Evolutionary conservation across 257 asterid genomes (phyloP).

Genomic region (Nemophila menziesii): DNA sequence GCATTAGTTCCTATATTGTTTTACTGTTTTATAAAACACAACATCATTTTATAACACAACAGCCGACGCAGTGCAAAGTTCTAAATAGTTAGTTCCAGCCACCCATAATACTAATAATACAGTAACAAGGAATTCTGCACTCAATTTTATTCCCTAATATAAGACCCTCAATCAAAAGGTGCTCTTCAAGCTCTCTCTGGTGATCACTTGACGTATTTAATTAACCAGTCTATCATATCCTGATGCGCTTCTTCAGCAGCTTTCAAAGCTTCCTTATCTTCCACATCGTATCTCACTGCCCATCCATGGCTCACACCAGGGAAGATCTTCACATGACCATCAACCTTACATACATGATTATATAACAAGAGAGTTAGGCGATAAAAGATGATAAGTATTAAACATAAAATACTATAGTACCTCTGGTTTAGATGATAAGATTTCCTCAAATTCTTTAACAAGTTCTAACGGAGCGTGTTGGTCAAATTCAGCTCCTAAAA

Average conservation of each 20-base stretch:
- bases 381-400: too few species aligned
- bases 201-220: constrained; percentile 27
- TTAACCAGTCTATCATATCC: constrained; percentile 38
- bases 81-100: too few species aligned
- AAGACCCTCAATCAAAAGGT: not conserved
- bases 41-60: too few species aligned
- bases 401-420: constrained; percentile 12
- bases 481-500: constrained; percentile 59
- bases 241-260: constrained; percentile 43
- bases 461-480: constrained; percentile 35
- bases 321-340: constrained; percentile 33
- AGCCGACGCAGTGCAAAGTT: too few species aligned
- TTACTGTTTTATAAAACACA: too few species aligned
- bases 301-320: constrained; percentile 46
- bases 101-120: too few species aligned
- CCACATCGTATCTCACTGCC: constrained; percentile 43
- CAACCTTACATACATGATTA: constrained; percentile 21
- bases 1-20: too few species aligned
- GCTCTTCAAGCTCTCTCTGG: not conserved
- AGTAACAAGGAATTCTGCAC: too few species aligned
- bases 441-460: constrained; percentile 32
- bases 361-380: too few species aligned
- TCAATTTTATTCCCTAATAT: too few species aligned
- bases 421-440: constrained; percentile 39
- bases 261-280: constrained; percentile 31